Evolutionary conservation across 129 eudicot species (phyloP).

Genomic region (Glebionis coronaria): DNA sequence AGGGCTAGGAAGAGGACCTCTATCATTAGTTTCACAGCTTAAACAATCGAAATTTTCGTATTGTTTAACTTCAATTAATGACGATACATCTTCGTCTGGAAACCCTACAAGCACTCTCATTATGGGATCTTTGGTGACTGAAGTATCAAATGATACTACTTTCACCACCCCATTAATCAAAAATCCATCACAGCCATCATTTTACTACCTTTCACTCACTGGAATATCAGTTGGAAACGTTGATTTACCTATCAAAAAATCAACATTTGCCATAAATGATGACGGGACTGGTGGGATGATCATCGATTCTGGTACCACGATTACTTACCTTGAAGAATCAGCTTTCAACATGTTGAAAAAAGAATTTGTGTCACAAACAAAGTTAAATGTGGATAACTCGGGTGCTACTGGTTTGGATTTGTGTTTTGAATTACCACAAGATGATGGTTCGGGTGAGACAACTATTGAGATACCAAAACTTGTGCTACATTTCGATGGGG

Average conservation of each 20-base stretch:
- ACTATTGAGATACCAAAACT: slow-evolving; percentile 61
- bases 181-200: slow-evolving; percentile 67
- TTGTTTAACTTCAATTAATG: slow-evolving; percentile 64
- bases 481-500: slow-evolving; percentile 56
- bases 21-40: slow-evolving; percentile 80
- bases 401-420: slow-evolving; percentile 64
- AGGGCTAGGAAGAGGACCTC: slow-evolving; percentile 82
- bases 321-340: slow-evolving; percentile 58
- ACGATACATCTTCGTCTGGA: slow-evolving; percentile 36
- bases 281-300: slow-evolving; percentile 85
- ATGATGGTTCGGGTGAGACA: slow-evolving; percentile 21
- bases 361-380: slow-evolving; percentile 46
- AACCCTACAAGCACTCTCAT: slow-evolving; percentile 45
- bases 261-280: slow-evolving; percentile 36
- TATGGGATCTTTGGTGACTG: slow-evolving; percentile 49
- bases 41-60: slow-evolving; percentile 66
- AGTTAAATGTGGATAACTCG: slow-evolving; percentile 51
- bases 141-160: not conserved
- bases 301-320: slow-evolving; percentile 87
- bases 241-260: slow-evolving; percentile 41
- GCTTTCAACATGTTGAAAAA: slow-evolving; percentile 49
- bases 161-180: slow-evolving; percentile 52
- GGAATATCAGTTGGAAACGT: slow-evolving; percentile 75
- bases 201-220: slow-evolving; percentile 66
- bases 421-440: slow-evolving; percentile 53